These are phyloP conservation scores for Axilococcus clingmanii DNA, from an alignment of 139 green algal species.

Conservation along the genomic window DNA sequence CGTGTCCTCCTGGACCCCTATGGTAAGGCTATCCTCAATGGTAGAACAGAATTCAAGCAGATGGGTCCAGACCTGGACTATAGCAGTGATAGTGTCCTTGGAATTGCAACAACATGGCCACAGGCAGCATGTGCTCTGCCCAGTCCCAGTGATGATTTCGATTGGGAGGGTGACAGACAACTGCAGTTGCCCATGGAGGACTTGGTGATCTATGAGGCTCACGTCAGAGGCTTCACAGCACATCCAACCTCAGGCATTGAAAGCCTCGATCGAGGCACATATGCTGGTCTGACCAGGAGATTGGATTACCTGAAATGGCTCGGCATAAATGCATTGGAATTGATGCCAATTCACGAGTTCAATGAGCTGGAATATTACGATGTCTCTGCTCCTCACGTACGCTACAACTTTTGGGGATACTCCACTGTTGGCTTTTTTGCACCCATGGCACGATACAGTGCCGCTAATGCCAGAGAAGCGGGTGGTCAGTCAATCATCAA, in stretches of 20 bases:
- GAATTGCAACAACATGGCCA: slow-evolving; percentile 65
- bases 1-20: slow-evolving; percentile 88
- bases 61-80: slow-evolving; percentile 57
- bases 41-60: slow-evolving; percentile 62
- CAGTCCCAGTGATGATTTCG: slow-evolving; percentile 39
- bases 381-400: slow-evolving; percentile 14
- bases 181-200: slow-evolving; percentile 74
- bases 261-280: slow-evolving; percentile 78
- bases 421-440: slow-evolving; percentile 91
- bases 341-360: slow-evolving; percentile 93
- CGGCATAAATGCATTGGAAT: slow-evolving; percentile 92
- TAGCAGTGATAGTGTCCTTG: slow-evolving; percentile 29
- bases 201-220: slow-evolving; percentile 94
- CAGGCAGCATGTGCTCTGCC: slow-evolving; percentile 60
- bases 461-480: slow-evolving; percentile 23
- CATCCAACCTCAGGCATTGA: slow-evolving; percentile 45
- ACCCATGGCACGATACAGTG: slow-evolving; percentile 80
- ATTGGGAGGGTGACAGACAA: slow-evolving; percentile 77
- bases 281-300: slow-evolving; percentile 69
- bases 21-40: slow-evolving; percentile 54
- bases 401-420: slow-evolving; percentile 98
- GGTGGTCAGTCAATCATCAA: slow-evolving; percentile 33
- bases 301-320: slow-evolving; percentile 87
- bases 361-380: slow-evolving; percentile 98
- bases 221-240: slow-evolving; percentile 90